Evolutionary conservation across 192 early-diverging fungal genomes (phyloP).

Genomic region (Phycomyces nitens): DNA sequence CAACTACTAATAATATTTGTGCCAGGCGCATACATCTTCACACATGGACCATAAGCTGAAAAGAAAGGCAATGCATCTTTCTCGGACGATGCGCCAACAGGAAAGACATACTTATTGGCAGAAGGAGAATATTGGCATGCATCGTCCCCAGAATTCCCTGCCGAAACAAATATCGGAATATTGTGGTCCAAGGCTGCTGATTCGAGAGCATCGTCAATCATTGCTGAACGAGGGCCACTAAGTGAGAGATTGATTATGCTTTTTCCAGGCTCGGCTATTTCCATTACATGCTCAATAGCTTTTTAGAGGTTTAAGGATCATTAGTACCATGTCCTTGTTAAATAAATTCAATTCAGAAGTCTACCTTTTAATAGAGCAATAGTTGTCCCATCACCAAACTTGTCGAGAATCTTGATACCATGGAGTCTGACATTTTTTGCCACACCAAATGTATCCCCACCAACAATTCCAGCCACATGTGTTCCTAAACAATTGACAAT

Average conservation of each 20-base stretch:
- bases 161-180: conserved; percentile 52
- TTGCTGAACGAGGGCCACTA: conserved; percentile 46
- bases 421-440: conserved; percentile 59
- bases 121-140: conserved; percentile 58
- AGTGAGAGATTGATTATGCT: conserved; percentile 60
- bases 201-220: conserved; percentile 41
- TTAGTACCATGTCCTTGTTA: no score
- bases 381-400: conserved; percentile 45
- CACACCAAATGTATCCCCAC: conserved; percentile 53
- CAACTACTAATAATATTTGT: conserved; percentile 45
- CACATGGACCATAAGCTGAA: conserved; percentile 52
- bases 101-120: conserved; percentile 35
- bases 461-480: conserved; percentile 28
- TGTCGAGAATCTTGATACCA: conserved; percentile 59
- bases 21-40: conserved; percentile 62
- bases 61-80: conserved; percentile 46
- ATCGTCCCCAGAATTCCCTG: conserved; percentile 55
- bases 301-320: no score
- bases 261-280: conserved; percentile 19
- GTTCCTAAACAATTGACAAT: conserved; percentile 9
- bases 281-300: conserved; percentile 19
- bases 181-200: conserved; percentile 23
- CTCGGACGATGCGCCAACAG: conserved; percentile 46
- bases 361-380: conserved; percentile 48
- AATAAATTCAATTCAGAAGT: not conserved